A percentile compares a stretch with the other conserved stretches of the same genome.
Conservation (phyloP, 2,329 filamentous ascomycete genomes). For the Fusarium siculi region DNA sequence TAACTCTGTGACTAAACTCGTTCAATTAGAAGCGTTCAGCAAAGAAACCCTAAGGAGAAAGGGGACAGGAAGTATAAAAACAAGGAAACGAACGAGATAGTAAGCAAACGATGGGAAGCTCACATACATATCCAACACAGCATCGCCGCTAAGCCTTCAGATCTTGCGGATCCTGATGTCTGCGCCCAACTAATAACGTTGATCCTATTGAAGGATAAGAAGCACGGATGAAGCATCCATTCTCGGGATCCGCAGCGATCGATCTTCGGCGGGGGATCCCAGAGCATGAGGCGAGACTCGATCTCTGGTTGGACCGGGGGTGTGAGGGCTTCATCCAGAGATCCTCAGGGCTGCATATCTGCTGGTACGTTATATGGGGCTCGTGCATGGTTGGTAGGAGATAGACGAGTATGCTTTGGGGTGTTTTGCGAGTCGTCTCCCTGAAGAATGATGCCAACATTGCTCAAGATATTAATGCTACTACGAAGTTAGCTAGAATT, state of each 20-base stretch:
- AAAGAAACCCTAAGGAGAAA: neutral
- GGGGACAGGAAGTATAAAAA: neutral
- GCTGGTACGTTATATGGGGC: neutral
- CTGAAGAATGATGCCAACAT: neutral
- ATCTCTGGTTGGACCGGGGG: constrained; percentile 13
- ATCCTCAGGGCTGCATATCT: neutral
- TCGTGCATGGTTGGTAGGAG: neutral
- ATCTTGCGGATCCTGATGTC: constrained; percentile 9
- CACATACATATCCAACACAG: constrained; percentile 32
- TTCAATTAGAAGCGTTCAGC: neutral
- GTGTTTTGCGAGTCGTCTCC: neutral
- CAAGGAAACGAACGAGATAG: too few relatives aligned
- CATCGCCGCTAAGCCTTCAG: constrained; percentile 18
- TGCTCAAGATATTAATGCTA: neutral
- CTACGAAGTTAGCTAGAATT: neutral
- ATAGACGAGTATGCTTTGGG: neutral
- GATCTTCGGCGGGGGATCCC: constrained; percentile 28
- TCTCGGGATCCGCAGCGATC: constrained; percentile 37
- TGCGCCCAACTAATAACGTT: neutral
- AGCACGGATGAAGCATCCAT: constrained; percentile 32
- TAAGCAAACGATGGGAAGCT: neutral
- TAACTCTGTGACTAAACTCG: neutral
- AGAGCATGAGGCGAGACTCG: neutral
- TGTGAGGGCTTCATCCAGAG: neutral
- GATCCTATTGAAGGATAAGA: constrained; percentile 8